Evolutionary conservation across 83 land plant genomes (phyloP).

Genomic region (Larix sibirica): DNA sequence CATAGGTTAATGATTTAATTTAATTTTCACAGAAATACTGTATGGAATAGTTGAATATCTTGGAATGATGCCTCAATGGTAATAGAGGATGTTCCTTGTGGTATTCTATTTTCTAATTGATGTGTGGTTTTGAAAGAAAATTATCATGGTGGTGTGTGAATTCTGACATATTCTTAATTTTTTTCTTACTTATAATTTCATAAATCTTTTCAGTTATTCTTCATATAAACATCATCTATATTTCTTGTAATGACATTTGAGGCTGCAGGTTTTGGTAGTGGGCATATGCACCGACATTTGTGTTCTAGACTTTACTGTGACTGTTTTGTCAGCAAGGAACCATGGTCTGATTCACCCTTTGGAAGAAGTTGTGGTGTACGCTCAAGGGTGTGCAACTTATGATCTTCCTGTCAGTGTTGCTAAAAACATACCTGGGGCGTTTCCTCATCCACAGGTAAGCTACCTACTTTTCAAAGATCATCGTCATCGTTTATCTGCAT

Average conservation of each 20-base stretch:
- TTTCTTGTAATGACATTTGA: not conserved
- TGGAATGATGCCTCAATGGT: not conserved
- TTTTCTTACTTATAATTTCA: slow-evolving; percentile 2
- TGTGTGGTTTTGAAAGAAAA: slow-evolving; percentile 5
- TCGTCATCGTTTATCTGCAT: too few species aligned
- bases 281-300: slow-evolving; percentile 97
- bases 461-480: too few species aligned
- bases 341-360: slow-evolving; percentile 64
- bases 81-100: not conserved
- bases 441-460: slow-evolving; percentile 91
- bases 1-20: not conserved
- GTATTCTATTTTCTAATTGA: not conserved
- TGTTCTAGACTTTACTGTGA: slow-evolving; percentile 81
- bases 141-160: not conserved
- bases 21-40: not conserved
- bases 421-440: slow-evolving; percentile 40
- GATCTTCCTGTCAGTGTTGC: slow-evolving; percentile 74
- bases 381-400: slow-evolving; percentile 82
- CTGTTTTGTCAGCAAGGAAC: slow-evolving; percentile 86
- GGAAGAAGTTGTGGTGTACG: slow-evolving; percentile 79
- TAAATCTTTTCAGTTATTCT: not conserved
- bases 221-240: not conserved
- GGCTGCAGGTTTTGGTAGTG: slow-evolving; percentile 69
- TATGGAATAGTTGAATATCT: not conserved
- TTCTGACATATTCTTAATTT: not conserved